Percentiles rank a stretch among this genome's conserved stretches.
Evolutionary conservation across 2,329 filamentous ascomycete species (phyloP).

Genomic region (Dendrostoma leiphaemia): DNA sequence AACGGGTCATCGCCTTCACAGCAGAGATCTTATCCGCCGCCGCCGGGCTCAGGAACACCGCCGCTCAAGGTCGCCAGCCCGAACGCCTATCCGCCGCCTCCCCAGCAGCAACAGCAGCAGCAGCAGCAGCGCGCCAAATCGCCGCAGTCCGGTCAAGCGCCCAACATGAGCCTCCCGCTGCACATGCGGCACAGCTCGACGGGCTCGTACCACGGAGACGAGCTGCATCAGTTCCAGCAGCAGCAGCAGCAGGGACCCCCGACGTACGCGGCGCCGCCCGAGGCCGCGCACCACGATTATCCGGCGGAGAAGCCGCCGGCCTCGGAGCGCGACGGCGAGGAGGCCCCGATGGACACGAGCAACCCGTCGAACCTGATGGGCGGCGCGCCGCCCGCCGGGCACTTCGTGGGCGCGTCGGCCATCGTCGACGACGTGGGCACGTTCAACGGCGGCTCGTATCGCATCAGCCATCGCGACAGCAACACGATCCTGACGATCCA

Average conservation of each 20-base stretch:
- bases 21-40: slow-evolving; percentile 36
- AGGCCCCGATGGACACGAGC: slow-evolving; percentile 25
- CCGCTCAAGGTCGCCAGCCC: slow-evolving; percentile 28
- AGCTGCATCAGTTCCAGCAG: slow-evolving; percentile 21
- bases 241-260: slow-evolving; percentile 25
- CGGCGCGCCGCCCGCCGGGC: slow-evolving; percentile 41
- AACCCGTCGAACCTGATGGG: slow-evolving; percentile 33
- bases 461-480: slow-evolving; percentile 86
- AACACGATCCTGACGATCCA: slow-evolving; percentile 90
- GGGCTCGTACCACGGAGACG: slow-evolving; percentile 18
- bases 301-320: slow-evolving; percentile 27
- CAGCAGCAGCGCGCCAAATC: slow-evolving; percentile 25
- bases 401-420: slow-evolving; percentile 64
- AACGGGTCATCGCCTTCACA: slow-evolving; percentile 20
- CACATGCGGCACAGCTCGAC: slow-evolving; percentile 33
- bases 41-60: slow-evolving; percentile 28
- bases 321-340: slow-evolving; percentile 21
- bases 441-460: slow-evolving; percentile 93
- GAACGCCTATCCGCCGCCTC: slow-evolving; percentile 30
- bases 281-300: slow-evolving; percentile 23
- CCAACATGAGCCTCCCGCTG: slow-evolving; percentile 33
- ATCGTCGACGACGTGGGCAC: slow-evolving; percentile 85
- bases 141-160: slow-evolving; percentile 24
- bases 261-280: slow-evolving; percentile 27
- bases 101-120: slow-evolving; percentile 30